Conservation (phyloP, 2,329 filamentous ascomycete genomes). For the Diplodia intermedia region DNA sequence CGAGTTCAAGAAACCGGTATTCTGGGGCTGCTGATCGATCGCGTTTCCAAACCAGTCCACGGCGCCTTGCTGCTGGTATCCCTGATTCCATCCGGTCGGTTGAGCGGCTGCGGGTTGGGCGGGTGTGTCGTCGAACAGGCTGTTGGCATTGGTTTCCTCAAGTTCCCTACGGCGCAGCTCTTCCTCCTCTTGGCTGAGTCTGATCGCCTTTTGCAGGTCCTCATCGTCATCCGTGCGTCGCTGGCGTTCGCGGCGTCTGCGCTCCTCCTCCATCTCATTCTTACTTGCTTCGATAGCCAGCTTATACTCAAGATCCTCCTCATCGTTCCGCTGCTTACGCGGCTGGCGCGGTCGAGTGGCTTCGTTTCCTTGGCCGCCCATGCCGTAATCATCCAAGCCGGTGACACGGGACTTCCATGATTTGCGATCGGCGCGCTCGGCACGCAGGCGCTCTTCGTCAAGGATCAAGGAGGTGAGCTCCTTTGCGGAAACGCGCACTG, state of each 20-base stretch:
- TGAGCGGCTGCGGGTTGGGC: slow-evolving; percentile 73
- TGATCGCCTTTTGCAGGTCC: slow-evolving; percentile 92
- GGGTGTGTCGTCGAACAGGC: slow-evolving; percentile 84
- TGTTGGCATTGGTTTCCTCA: slow-evolving; percentile 82
- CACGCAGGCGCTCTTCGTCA: slow-evolving; percentile 90
- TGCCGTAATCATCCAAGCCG: slow-evolving; percentile 82
- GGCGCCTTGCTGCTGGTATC: slow-evolving; percentile 94
- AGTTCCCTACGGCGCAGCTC: slow-evolving; percentile 84
- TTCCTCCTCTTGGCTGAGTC: slow-evolving; percentile 92
- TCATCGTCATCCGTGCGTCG: slow-evolving; percentile 67
- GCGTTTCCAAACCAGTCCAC: slow-evolving; percentile 98
- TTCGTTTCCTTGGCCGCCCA: slow-evolving; percentile 50
- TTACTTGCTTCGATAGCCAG: slow-evolving; percentile 95
- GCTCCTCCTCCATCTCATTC: slow-evolving; percentile 90
- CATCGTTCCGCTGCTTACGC: slow-evolving; percentile 58
- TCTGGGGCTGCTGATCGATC: slow-evolving; percentile 75
- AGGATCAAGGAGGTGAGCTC: slow-evolving; percentile 90
- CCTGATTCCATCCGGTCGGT: slow-evolving; percentile 91
- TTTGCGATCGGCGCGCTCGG: slow-evolving; percentile 88
- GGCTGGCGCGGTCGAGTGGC: slow-evolving; percentile 45
- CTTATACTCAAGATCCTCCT: slow-evolving; percentile 84
- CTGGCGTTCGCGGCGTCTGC: slow-evolving; percentile 68
- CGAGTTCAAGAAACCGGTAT: slow-evolving; percentile 71
- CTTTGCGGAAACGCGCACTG: slow-evolving; percentile 94
- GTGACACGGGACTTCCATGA: slow-evolving; percentile 97